Evolutionary conservation across 192 early-diverging fungal genomes (phyloP), one percentile per base, ranked within the genome.

Genomic region (Backusella parvicylindrica): DNA sequence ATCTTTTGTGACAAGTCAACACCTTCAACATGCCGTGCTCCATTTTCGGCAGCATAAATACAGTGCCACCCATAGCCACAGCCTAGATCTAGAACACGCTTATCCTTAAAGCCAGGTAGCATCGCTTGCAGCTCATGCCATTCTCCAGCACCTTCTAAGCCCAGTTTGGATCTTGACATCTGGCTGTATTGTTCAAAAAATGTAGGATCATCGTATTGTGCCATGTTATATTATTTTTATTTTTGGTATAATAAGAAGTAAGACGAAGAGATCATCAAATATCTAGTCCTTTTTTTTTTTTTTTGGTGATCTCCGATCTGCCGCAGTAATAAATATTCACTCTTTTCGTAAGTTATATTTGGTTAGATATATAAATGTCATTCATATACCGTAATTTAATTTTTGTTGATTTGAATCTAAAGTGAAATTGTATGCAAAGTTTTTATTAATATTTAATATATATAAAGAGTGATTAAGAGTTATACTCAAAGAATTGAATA

Each of bases 11-110:
- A 75, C 26, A 43, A 11, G 21, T 75, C 74, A n/a, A 75, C 21
- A 33, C 74, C 74, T 13, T 68, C 9, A 8, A 75, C 47, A 12
- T 47, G 23, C 11, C 13, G 11, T 11, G 74, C 74, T 23, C 74
- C 74, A 3, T 69, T 38, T 37, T 75, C 31, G 1, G 47, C 66
- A 12, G 74, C 74, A 68, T 75, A 75, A 26, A 75, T 33, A 38
- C 65, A 56, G 31, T 68, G 66, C 74, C 74, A 75, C 6, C 74
- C 66, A 38, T 65, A 75, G 2, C 74, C 74, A 33, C 74, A 75
- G 4, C 74, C 74, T 13, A 75, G 13, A 68, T 75, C 74, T 6
- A 75, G 35, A 30, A 75, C 64, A 0, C 43, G 31, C 35, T 75
- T 75, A 18, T 40, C 40, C 5, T 53, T 33, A 26, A 75, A 36